A percentile compares a stretch with the other conserved stretches of the same genome.
phyloP scores from a whole-genome alignment of 83 land plant genomes.

The Picea abies region DNA sequence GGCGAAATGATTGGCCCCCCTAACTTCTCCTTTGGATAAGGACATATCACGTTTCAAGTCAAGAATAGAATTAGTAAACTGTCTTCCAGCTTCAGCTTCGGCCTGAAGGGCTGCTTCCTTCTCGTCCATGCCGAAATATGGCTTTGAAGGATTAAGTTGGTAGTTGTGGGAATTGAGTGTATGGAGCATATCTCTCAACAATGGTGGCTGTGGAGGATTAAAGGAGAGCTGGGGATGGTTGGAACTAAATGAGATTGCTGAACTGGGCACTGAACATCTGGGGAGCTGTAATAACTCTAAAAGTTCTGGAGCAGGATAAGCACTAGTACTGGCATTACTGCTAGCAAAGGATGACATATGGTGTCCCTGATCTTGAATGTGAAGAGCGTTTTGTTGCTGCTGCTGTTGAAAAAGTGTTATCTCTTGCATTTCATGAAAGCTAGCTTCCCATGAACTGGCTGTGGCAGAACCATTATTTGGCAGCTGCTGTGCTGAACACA shows the following conservation, averaged over 20 bases:
- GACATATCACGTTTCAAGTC: slow-evolving; percentile 41
- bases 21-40: slow-evolving; percentile 31
- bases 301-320: slow-evolving; percentile 57
- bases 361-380: slow-evolving; percentile 1
- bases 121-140: slow-evolving; percentile 37
- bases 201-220: slow-evolving; percentile 51
- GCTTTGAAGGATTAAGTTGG: slow-evolving; percentile 9
- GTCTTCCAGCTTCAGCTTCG: slow-evolving; percentile 29
- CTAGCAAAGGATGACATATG: background rate
- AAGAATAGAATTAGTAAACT: slow-evolving; percentile 41
- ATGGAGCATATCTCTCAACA: slow-evolving; percentile 47
- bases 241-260: slow-evolving; percentile 14
- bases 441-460: slow-evolving; percentile 47
- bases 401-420: slow-evolving; percentile 42
- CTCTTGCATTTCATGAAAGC: slow-evolving; percentile 51
- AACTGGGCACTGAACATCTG: slow-evolving; percentile 21
- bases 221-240: slow-evolving; percentile 33
- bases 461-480: slow-evolving; percentile 3
- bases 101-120: slow-evolving; percentile 33
- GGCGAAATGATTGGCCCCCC: slow-evolving; percentile 52
- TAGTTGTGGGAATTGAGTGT: slow-evolving; percentile 41
- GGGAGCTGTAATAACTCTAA: slow-evolving; percentile 80
- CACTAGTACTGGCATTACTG: background rate
- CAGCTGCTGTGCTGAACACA: background rate
- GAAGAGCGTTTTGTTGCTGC: slow-evolving; percentile 25